These are phyloP conservation scores for Emericellopsis cladophorae DNA, from an alignment of 2,329 filamentous ascomycete species.

Conservation along the genomic window DNA sequence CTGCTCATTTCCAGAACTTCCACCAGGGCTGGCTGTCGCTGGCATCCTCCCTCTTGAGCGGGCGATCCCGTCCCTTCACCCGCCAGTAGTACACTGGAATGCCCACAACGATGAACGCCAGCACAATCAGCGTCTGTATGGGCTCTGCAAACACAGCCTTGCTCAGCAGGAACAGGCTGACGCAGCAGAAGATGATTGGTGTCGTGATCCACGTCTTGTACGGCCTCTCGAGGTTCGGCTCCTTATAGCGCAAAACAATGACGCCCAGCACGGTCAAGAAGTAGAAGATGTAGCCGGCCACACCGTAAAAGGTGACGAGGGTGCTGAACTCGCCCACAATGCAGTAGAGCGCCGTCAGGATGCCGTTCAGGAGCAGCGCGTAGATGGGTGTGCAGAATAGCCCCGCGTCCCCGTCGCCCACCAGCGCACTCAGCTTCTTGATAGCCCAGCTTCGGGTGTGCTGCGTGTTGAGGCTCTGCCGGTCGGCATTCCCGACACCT, in stretches of 20 bases:
- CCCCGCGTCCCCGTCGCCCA: constrained; percentile 66
- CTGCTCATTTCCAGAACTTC: constrained; percentile 42
- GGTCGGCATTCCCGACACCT: constrained; percentile 44
- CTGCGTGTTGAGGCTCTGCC: constrained; percentile 25
- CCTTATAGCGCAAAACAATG: constrained; percentile 76
- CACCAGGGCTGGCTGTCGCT: constrained; percentile 29
- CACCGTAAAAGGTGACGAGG: constrained; percentile 91
- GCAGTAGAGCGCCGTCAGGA: constrained; percentile 65
- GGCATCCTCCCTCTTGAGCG: constrained; percentile 25
- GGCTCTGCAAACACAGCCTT: constrained; percentile 85
- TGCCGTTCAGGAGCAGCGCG: constrained; percentile 71
- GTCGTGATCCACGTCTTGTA: constrained; percentile 97
- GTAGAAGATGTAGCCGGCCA: constrained; percentile 95
- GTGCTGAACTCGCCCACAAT: constrained; percentile 82
- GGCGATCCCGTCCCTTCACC: constrained; percentile 49
- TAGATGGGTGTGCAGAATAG: constrained; percentile 92
- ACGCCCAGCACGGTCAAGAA: constrained; percentile 89
- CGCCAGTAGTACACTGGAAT: constrained; percentile 85
- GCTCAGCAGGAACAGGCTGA: constrained; percentile 82
- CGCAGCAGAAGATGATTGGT: constrained; percentile 96
- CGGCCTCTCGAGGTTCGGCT: constrained; percentile 77
- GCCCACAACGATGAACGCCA: constrained; percentile 73
- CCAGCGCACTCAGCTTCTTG: constrained; percentile 44
- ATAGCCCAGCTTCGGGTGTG: constrained; percentile 43
- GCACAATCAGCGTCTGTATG: constrained; percentile 75